These are phyloP conservation scores for Bremia lactucae DNA, from an alignment of 352 stramenopile species.

Conservation along the genomic window DNA sequence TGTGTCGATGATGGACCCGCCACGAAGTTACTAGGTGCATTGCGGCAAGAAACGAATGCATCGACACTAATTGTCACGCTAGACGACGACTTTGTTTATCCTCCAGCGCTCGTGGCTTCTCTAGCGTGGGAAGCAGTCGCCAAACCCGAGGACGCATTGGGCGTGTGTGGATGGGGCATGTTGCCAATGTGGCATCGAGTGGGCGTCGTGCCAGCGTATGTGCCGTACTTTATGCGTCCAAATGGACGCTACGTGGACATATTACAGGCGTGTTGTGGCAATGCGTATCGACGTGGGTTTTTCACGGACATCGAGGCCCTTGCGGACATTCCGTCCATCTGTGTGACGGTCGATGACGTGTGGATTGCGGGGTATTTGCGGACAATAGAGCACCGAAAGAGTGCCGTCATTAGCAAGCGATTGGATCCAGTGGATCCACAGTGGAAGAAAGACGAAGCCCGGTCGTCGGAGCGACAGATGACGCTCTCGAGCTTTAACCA, in stretches of 20 bases:
- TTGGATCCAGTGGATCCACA: slow-evolving; percentile 50
- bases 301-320: slow-evolving; percentile 61
- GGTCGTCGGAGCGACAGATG: slow-evolving; percentile 34
- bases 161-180: slow-evolving; percentile 74
- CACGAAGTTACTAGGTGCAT: slow-evolving; percentile 60
- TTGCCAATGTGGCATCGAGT: slow-evolving; percentile 62
- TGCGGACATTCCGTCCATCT: slow-evolving; percentile 50
- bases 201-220: slow-evolving; percentile 68
- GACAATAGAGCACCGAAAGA: slow-evolving; percentile 46
- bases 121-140: slow-evolving; percentile 56
- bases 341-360: slow-evolving; percentile 73
- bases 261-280: slow-evolving; percentile 54
- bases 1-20: slow-evolving; percentile 74
- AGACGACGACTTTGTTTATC: slow-evolving; percentile 79
- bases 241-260: slow-evolving; percentile 67
- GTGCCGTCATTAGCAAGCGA: slow-evolving; percentile 68
- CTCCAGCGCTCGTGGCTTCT: slow-evolving; percentile 42
- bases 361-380: slow-evolving; percentile 74
- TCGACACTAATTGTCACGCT: slow-evolving; percentile 70
- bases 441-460: slow-evolving; percentile 57
- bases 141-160: slow-evolving; percentile 47
- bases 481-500: slow-evolving; percentile 77
- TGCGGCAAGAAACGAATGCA: slow-evolving; percentile 46
- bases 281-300: slow-evolving; percentile 66
- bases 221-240: slow-evolving; percentile 75